Base-by-base conservation (phyloP, 192 early-diverging fungal species). In the Mortierella claussenii region DNA sequence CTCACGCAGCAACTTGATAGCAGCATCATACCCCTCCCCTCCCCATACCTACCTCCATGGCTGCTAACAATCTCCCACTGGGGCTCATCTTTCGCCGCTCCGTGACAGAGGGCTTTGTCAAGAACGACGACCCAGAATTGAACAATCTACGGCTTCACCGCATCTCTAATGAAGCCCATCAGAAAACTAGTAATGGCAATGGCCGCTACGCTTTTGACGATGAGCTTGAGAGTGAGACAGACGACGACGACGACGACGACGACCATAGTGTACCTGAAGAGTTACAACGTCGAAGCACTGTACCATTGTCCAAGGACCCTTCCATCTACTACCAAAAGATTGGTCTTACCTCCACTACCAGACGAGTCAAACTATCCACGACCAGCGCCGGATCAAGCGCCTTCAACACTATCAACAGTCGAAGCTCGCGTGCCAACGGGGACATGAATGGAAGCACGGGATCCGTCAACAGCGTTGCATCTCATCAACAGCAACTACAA, bases 261-360 rank as follows among this genome's bases (percentile, higher is more conserved):
- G n/a, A n/a, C n/a, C n/a, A n/a, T n/a, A n/a, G n/a, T n/a, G n/a
- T n/a, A n/a, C n/a, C n/a, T n/a, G n/a, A n/a, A n/a, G n/a, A n/a
- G n/a, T n/a, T n/a, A n/a, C 20, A 42, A 18, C 18, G 9, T 31
- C 48, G 27, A 18, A 52, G n/a, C 26, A 28, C 20, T 17, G 5
- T 65, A 12, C 65, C 57, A 12, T 47, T 69, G 28, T 69, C 67
- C 6, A 57, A 54, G 31, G 31, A 45, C n/a, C 40, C 57, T 17
- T 31, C 67, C 28, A 69, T 69, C 7, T 69, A 69, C 43, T 49
- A 54, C 33, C 67, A 69, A n/a, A 69, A 32, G 42, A 60, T 69
- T 33, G 67, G 67, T 24, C 67, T 69, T 48, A 28, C 12, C 8
- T 69, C 67, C 15, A 60, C 67, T 3, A 43, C 37, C 24, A 65